Conservation (phyloP, 2,329 filamentous ascomycete genomes). For the Colletotrichum sp. region DNA sequence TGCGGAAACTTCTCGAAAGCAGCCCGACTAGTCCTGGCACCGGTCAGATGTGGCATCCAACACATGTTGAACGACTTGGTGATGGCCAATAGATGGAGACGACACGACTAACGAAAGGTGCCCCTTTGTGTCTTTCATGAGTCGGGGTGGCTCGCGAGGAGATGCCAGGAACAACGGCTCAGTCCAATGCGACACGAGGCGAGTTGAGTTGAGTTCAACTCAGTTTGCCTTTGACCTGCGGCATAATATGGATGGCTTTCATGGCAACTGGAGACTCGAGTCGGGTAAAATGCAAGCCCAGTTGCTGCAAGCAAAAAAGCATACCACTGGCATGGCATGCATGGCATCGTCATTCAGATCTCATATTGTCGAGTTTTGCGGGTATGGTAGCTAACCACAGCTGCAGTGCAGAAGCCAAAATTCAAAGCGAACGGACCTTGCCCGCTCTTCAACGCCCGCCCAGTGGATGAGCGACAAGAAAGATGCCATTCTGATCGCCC, state of each 20-base stretch:
- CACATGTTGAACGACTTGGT: not conserved
- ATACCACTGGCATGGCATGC: not conserved
- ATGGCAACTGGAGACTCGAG: not conserved
- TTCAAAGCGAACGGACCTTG: not conserved
- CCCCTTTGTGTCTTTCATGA: not conserved
- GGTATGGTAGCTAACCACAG: not conserved
- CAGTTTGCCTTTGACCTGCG: not conserved
- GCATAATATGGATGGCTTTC: not conserved
- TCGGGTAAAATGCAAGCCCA: not conserved
- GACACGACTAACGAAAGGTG: not conserved
- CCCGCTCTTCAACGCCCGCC: not conserved
- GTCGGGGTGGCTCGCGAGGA: not conserved
- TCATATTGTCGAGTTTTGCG: not conserved
- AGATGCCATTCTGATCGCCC: not conserved
- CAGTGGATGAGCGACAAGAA: not conserved
- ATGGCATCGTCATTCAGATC: slow-evolving; percentile 11
- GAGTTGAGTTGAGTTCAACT: slow-evolving; percentile 8
- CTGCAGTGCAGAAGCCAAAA: slow-evolving; percentile 3
- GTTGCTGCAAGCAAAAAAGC: not conserved
- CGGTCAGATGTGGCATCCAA: not conserved
- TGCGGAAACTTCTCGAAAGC: slow-evolving; percentile 14
- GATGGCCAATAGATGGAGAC: not conserved
- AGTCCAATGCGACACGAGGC: slow-evolving; percentile 4
- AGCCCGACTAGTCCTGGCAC: not conserved
- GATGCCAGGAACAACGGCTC: not conserved